Base-by-base conservation (phyloP, 352 stramenopile genomes). In the Pelagophyceae sp. region DNA sequence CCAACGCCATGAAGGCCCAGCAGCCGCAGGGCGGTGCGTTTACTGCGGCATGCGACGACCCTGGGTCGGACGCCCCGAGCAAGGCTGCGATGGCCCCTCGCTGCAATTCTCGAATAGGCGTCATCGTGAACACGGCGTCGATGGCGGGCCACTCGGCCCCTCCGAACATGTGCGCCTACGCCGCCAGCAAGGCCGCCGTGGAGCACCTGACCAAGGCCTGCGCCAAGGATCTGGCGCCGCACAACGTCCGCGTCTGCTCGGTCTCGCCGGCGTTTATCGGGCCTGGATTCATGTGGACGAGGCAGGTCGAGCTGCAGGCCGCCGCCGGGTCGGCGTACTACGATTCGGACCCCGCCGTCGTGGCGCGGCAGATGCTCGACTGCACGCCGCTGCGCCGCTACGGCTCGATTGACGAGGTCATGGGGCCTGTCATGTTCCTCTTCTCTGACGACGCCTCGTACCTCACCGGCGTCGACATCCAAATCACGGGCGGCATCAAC, bases 261-360 rank as follows among this genome's bases (percentile, higher is more conserved):
- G 61, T 71, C 5, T 45, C 31, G 3, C 61, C 61, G 61, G 61
- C 19, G 2, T 38, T 38, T 38, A 71, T 71, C 31, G 58, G 58
- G 15, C 58, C 58, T n/a, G 67, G 67, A 23, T 51, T 58, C 33
- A 74, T 74, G 67, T 74, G 67, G 67, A 74, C 19, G 67, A 33
- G 67, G 20, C 67, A 74, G n/a, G 58, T 40, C 38, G 67, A 74
- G 29, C 38, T 74, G 1, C 67, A 74, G 2, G 58, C 58, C 23
- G 58, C 58, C 15, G 58, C 27, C 29, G 58, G 58, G 11, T 54
- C 45, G 11, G 45, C 23, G 11, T 74, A 74, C 67, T 74, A 40
- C 38, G 67, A 74, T 37, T 37, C 17, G 5, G 67, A 74, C 38
- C 33, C 67, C 11, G 37, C 2, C 38, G 67, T 58, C 15, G 31